Base-by-base conservation (phyloP, 495 filamentous ascomycete genomes). In the Talaromyces wortmannii region DNA sequence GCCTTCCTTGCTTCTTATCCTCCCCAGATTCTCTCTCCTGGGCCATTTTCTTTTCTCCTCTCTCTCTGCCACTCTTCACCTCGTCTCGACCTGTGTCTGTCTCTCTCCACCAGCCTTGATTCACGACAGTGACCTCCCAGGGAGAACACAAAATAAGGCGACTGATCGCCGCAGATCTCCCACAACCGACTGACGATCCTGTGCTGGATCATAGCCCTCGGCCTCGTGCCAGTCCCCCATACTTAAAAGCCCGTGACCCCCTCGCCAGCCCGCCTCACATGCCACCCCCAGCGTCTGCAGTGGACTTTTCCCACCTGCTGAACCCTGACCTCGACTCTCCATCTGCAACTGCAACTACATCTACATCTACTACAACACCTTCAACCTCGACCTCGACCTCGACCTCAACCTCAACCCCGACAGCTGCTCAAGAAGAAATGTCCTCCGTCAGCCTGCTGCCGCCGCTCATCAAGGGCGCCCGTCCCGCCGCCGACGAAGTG, bases 261-360 rank as follows among this genome's bases (percentile, higher is more conserved):
- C 50, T 57, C 57, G 43, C 52, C 55, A 61, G 62, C n/a, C 18
- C 33, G n/a, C 59, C 73, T 84, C 84, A 83, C 80, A 90, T 90
- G 86, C 84, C 87, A 76, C 79, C 82, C 68, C 73, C 83, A 75
- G 78, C 77, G 62, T 85, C 85, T 53, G 81, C 85, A 69, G 82
- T 85, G 73, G 86, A 86, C 79, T 88, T 90, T 67, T 85, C 82
- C 69, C 87, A 85, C 78, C 85, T 90, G 64, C 83, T 90, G 68
- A 88, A 89, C 63, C 85, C 83, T 17, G 7, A 32, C 52, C 15
- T 10, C 36, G 42, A 52, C 7, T 31, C 15, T 40, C 48, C 18
- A 47, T 52, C 17, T 45, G n/a, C n/a, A n/a, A n/a, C 61, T 7
- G 45, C 62, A 13, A 53, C 59, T 50, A 60, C 58, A 18, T 52